Percentiles rank a stretch among this genome's conserved stretches.
phyloP scores from a whole-genome alignment of 2,329 filamentous ascomycete genomes.

The Amphichorda felina region DNA sequence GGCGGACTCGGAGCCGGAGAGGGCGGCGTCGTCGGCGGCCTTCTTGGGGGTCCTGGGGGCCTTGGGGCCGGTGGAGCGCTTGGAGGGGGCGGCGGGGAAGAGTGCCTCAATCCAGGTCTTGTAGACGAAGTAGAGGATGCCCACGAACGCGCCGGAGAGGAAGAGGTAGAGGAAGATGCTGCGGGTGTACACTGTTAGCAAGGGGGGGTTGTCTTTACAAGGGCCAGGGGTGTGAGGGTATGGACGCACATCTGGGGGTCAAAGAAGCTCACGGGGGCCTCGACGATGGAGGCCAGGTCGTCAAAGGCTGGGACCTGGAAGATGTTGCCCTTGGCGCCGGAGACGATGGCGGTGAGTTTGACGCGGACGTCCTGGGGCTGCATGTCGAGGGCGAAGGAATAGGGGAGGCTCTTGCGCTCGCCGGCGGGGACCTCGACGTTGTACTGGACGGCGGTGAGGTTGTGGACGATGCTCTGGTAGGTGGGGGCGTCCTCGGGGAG shows the following conservation, averaged over 20 bases:
- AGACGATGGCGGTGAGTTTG: conserved; percentile 64
- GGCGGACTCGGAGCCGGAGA: no score
- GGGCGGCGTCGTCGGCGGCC: conserved; percentile 51
- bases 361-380: conserved; percentile 81
- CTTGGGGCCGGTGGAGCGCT: conserved; percentile 34
- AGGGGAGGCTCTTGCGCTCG: conserved; percentile 65
- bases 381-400: conserved; percentile 81
- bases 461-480: conserved; percentile 56
- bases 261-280: conserved; percentile 81
- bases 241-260: conserved; percentile 86
- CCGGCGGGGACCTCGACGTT: conserved; percentile 63
- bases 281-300: conserved; percentile 74
- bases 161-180: conserved; percentile 98
- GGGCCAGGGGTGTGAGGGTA: conserved; percentile 14
- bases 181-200: not conserved
- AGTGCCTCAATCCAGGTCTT: conserved; percentile 94
- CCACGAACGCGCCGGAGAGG: conserved; percentile 65
- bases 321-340: conserved; percentile 51
- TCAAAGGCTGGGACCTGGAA: conserved; percentile 75
- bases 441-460: conserved; percentile 71
- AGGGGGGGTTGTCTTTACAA: no score
- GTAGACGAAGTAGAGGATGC: conserved; percentile 91
- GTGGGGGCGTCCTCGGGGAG: conserved; percentile 32
- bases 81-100: conserved; percentile 63
- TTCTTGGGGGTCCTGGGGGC: conserved; percentile 47